Evolutionary conservation across 2,329 filamentous ascomycete genomes (phyloP), one percentile per base, ranked within the genome.

Genomic region (Colletotrichum chlorophyti): DNA sequence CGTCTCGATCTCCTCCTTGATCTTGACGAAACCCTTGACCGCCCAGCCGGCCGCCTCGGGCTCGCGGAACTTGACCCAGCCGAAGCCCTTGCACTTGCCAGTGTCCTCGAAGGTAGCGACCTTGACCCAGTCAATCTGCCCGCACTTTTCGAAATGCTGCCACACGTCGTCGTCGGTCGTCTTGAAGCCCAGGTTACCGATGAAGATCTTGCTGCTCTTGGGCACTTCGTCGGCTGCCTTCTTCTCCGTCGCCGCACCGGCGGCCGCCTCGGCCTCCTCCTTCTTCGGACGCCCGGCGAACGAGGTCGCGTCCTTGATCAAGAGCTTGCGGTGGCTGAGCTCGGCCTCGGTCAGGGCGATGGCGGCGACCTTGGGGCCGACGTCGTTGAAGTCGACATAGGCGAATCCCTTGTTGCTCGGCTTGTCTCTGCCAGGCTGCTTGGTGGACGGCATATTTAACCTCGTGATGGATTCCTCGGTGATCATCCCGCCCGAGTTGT

Each of bases 31-130:
- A 1, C 94, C 94, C 70, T 87, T 88, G 64, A 96, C 92, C 0
- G 76, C 76, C 67, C 83, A 83, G 46, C 88, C 85, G 0, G 92
- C 92, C 0, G 89, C 84, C 54, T 91, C 87, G 10, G 93, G 70
- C 47, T 93, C 87, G 70, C 89, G 88, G 74, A 98, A 99, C 61
- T 91, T 91, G 61, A 99, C 87, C 93, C 95, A 99, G 6, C 89
- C 95, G 76, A 90, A 99, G 15, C 95, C 96, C 78, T 98, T 98
- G 80, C 95, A 99, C 78, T 98, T 99, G 38, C 95, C 95, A 17
- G 89, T 89, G 73, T 99, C 96, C 74, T 98, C 91, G 70, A 99
- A 99, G 1, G 93, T 97, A 3, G 95, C 95, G 65, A 98, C 80
- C 76, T 96, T 94, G 63, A 92, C 84, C 77, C 91, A 91, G 50